Base-by-base conservation (phyloP, 2,329 filamentous ascomycete genomes). In the Neurospora sp. region DNA sequence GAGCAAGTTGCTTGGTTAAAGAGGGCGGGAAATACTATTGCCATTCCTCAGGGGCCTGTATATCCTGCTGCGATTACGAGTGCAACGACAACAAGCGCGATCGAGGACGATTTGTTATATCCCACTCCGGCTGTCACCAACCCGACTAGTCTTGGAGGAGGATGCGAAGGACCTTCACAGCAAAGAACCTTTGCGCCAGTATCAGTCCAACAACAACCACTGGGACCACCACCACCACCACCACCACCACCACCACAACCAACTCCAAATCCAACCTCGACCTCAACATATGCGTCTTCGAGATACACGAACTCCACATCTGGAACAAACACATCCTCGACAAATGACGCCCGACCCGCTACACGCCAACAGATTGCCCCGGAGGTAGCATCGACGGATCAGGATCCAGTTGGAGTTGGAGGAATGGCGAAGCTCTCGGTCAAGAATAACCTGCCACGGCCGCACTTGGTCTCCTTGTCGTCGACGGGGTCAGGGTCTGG, bases 1-100 rank as follows among this genome's bases (percentile, higher is more conserved):
- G 83, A 86, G 76, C 85, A 88, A 77, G 80, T 88, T 74, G 81
- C 84, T 74, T 88, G 86, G 86, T 81, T 88, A 76, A 78, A 76
- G 71, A 80, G 79, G 73, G 77, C 79, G 70, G 78, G 78, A 72
- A 80, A 82, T 46, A 80, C 81, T 46, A 73, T 76, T 33, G 75
- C 73, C 40, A 74, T 75, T 66, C 73, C 72, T 67, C 73, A 72
- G 70, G 76, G 75, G 72, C 75, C 72, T 68, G 52, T 37, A 17
- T 23, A 38, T 66, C 41, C 46, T 66, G 43, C 38, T 46, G 52
- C 17, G 33, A 33, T 15, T 38, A 66, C 17, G n/a, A 66, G 73
- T 70, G 33, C 74, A 73, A 33, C 66, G 67, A 36, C 46, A 62
- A 17, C 65, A 12, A 17, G 11, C 62, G 43, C 40, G 62, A 19